Base-by-base conservation (phyloP, 768 basidiomycete genomes). In the Trametes coccinea region DNA sequence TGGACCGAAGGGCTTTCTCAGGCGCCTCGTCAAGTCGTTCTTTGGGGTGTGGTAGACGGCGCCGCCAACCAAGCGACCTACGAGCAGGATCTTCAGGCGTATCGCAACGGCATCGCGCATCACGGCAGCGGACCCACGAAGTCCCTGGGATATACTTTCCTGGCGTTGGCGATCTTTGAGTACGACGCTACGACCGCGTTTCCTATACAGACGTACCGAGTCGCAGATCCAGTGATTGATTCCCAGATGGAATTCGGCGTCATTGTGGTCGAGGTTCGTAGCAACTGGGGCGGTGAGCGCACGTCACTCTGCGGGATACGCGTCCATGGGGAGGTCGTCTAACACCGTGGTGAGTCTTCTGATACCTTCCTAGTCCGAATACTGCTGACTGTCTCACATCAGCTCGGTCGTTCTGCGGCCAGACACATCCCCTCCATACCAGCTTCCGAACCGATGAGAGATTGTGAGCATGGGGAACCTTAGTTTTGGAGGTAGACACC, bases 41-140 rank as follows among this genome's bases (percentile, higher is more conserved):
- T 54, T n/a, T 54, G 53, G 53, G 53, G 53, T 3, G 7, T 44
- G 16, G 53, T 54, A 8, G 53, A 54, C 29, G 53, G 53, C 1
- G 13, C 11, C 29, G 8, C 11, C 41, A 54, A 44, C 27, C 8
- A n/a, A 9, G 10, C 14, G 4, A 22, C 14, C 2, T 54, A 31
- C 41, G 53, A 54, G 5, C 8, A 1, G 0, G n/a, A 44, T 3
- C 41, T 54, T 14, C 41, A 27, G 2, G 41, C 29, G 9, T 54
- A 54, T 27, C 53, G 53, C 8, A 17, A 44, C 4, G n/a, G 27
- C 14, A 29, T 44, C 29, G 53, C 41, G 14, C 27, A 17, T 2
- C 13, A 30, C 14, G 53, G 53, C 7, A 5, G 5, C 2, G 53
- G 53, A 4, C 53, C 53, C 9, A 29, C 30, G 4, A 8, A 54